Percentiles rank a stretch among this genome's conserved stretches.
Evolutionary conservation across 805 yeast genomes (phyloP).

Genomic region (Kodamaea leandrae): DNA sequence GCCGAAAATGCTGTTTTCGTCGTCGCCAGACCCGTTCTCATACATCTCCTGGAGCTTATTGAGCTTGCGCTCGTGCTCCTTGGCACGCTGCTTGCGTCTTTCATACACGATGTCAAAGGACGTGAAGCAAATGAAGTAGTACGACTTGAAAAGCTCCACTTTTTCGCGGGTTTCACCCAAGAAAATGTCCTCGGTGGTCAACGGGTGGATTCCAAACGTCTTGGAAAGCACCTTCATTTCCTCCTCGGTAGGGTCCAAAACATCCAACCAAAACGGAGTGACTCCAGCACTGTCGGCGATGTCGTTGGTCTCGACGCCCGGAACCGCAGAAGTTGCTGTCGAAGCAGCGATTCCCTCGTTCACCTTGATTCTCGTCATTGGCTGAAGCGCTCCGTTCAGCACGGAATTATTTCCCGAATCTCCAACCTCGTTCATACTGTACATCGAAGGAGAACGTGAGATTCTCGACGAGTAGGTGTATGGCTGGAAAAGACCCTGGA

Average conservation of each 20-base stretch:
- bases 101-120: constrained; percentile 67
- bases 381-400: constrained; percentile 5
- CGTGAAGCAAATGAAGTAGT: constrained; percentile 85
- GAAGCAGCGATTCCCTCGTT: constrained; percentile 11
- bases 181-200: constrained; percentile 93
- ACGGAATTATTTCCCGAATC: constrained; percentile 7
- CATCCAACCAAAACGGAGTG: constrained; percentile 77
- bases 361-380: constrained; percentile 8
- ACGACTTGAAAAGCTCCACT: constrained; percentile 86
- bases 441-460: constrained; percentile 11
- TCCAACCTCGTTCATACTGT: constrained; percentile 6
- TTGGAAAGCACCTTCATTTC: constrained; percentile 91
- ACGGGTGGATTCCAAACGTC: constrained; percentile 92
- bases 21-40: constrained; percentile 19
- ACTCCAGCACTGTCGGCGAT: neutral
- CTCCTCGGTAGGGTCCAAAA: constrained; percentile 89
- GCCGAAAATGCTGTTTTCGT: constrained; percentile 18
- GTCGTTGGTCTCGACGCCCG: constrained; percentile 8
- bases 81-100: constrained; percentile 51
- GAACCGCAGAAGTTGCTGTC: constrained; percentile 13
- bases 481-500: constrained; percentile 28
- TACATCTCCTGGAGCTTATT: constrained; percentile 38
- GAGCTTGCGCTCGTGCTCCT: constrained; percentile 42
- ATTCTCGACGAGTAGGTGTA: constrained; percentile 15
- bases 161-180: constrained; percentile 93